Evolutionary conservation across 768 basidiomycete species (phyloP).

Genomic region (Hericium erinaceus): DNA sequence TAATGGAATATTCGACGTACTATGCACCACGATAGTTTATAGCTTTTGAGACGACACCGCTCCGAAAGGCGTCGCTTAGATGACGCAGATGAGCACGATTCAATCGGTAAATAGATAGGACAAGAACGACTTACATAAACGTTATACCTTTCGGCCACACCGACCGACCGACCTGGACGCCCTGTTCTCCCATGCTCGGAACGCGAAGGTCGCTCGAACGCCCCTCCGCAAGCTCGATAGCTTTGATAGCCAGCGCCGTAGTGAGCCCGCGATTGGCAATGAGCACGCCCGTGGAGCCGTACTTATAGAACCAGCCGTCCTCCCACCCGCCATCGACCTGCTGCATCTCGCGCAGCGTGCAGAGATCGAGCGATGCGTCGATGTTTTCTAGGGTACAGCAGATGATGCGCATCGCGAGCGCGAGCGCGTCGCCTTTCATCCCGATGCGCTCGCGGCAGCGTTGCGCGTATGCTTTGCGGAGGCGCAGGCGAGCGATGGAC

Average conservation of each 20-base stretch:
- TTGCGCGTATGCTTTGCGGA: conserved; percentile 33
- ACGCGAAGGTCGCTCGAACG: no score
- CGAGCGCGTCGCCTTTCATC: conserved; percentile 39
- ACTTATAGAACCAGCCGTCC: conserved; percentile 49
- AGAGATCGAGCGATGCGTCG: conserved; percentile 34
- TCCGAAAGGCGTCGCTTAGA: no score
- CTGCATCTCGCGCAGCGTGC: conserved; percentile 37
- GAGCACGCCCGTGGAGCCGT: conserved; percentile 34
- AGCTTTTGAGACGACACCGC: no score
- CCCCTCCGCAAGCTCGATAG: conserved; percentile 22
- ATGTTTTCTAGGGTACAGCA: conserved; percentile 33
- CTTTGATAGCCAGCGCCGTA: conserved; percentile 44
- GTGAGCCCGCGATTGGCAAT: conserved; percentile 50
- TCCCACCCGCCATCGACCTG: conserved; percentile 48
- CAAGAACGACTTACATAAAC: no score
- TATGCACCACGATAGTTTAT: no score
- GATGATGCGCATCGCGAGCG: conserved; percentile 47
- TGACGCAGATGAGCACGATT: no score
- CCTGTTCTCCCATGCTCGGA: no score
- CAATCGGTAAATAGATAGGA: no score
- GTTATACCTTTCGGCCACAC: no score
- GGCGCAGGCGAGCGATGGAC: conserved; percentile 25
- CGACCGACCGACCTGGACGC: no score
- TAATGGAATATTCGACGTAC: no score
- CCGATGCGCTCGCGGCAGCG: conserved; percentile 42